These are phyloP conservation scores for Pachyrhizus erosus DNA, from an alignment of 306 rosid genomes.

Conservation along the genomic window DNA sequence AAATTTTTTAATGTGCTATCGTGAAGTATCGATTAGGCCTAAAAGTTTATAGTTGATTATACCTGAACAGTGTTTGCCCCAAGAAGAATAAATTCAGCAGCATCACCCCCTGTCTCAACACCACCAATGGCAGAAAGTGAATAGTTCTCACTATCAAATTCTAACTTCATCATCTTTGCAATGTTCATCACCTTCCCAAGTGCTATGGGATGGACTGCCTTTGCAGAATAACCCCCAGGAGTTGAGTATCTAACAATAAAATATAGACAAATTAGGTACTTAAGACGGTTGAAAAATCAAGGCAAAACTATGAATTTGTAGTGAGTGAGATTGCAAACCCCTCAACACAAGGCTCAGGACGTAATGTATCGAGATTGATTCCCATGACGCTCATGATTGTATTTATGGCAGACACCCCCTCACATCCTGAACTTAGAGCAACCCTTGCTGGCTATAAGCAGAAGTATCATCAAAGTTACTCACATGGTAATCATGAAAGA, in stretches of 20 bases:
- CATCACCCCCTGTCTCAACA: constrained; percentile 92
- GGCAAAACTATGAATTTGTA: constrained; percentile 29
- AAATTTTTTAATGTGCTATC: not conserved
- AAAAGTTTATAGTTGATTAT: constrained; percentile 26
- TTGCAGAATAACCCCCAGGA: constrained; percentile 98
- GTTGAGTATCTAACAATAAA: constrained; percentile 84
- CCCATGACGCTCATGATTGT: constrained; percentile 99
- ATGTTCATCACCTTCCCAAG: constrained; percentile 95
- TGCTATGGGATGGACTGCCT: constrained; percentile 97
- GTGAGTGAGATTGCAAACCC: constrained; percentile 66
- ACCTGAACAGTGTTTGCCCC: constrained; percentile 98
- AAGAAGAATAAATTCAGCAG: constrained; percentile 94
- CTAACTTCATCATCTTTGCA: constrained; percentile 85
- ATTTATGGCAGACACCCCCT: constrained; percentile 91
- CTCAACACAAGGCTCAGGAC: constrained; percentile 98
- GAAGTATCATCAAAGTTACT: constrained; percentile 34
- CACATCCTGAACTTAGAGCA: constrained; percentile 82
- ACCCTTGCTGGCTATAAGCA: constrained; percentile 83
- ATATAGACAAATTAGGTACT: constrained; percentile 36
- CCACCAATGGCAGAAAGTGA: constrained; percentile 96
- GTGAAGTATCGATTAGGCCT: constrained; percentile 16
- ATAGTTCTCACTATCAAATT: constrained; percentile 65
- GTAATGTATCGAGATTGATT: constrained; percentile 82
- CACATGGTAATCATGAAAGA: constrained; percentile 29
- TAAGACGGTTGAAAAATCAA: constrained; percentile 29